Evolutionary conservation across 768 basidiomycete genomes (phyloP).

Genomic region (Mycena albidolilacea): DNA sequence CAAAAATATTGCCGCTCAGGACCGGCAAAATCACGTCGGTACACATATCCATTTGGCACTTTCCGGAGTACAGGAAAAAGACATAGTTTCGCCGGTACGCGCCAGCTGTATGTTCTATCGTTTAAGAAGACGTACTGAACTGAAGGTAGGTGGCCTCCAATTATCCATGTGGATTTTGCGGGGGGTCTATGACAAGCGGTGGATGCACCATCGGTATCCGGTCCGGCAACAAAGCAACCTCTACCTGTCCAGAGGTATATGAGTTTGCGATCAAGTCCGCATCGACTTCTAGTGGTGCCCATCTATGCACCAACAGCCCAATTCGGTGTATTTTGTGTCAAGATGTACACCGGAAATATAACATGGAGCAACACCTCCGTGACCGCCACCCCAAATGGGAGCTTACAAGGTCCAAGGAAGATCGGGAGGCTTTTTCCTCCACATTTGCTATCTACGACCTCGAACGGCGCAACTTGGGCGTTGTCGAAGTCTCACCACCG

Average conservation of each 20-base stretch:
- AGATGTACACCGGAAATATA: slow-evolving; percentile 17
- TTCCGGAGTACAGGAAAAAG: neutral
- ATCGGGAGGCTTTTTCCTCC: neutral
- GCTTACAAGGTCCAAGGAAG: neutral
- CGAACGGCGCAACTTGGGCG: too few relatives aligned
- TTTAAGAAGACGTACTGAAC: neutral
- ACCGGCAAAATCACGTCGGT: slow-evolving; percentile 27
- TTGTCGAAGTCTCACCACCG: neutral
- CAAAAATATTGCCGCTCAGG: slow-evolving; percentile 10
- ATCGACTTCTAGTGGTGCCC: neutral
- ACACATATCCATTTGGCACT: slow-evolving; percentile 8
- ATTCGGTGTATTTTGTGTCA: slow-evolving; percentile 1
- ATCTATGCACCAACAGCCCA: slow-evolving; percentile 17
- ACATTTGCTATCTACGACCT: too few relatives aligned
- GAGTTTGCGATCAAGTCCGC: slow-evolving; percentile 2
- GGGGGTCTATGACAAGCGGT: neutral
- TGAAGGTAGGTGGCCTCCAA: neutral
- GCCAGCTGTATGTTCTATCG: neutral
- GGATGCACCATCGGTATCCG: neutral
- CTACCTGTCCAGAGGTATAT: neutral
- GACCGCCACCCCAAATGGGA: slow-evolving; percentile 13
- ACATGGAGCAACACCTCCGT: slow-evolving; percentile 4
- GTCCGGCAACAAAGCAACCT: neutral
- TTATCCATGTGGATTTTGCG: slow-evolving; percentile 21
- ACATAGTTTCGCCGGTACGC: neutral